phyloP scores from a whole-genome alignment of 768 basidiomycete species.

The Leccinum subtestaceum region DNA sequence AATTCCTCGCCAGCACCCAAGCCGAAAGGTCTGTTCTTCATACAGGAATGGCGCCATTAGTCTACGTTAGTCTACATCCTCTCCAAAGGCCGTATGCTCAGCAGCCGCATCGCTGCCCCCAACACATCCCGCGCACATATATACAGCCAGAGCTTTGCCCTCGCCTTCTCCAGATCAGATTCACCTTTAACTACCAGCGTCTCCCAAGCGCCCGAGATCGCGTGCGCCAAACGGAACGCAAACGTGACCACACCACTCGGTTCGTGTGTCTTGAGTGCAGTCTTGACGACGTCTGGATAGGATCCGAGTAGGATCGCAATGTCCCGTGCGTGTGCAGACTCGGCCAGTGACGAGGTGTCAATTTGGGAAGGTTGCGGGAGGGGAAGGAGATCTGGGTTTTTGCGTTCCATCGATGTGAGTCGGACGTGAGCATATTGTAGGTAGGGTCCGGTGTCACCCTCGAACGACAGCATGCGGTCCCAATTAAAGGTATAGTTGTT shows the following conservation, averaged over 20 bases:
- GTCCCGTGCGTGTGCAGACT: conserved; percentile 74
- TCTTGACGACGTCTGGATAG: conserved; percentile 90
- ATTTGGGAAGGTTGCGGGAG: conserved; percentile 70
- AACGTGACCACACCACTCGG: conserved; percentile 91
- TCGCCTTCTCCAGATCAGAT: conserved; percentile 68
- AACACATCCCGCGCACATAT: conserved; percentile 89
- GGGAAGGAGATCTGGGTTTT: conserved; percentile 84
- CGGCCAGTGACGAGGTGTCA: conserved; percentile 60
- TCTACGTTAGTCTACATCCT: conserved; percentile 61
- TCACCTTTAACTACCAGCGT: conserved; percentile 83
- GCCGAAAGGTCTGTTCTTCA: too few species aligned
- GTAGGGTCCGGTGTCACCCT: conserved; percentile 95
- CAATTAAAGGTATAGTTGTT: conserved; percentile 97
- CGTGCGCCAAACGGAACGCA: conserved; percentile 81
- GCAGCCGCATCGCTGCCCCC: conserved; percentile 76
- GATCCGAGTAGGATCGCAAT: conserved; percentile 83
- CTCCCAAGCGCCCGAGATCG: conserved; percentile 93
- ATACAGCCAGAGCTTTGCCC: conserved; percentile 87
- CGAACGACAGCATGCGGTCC: conserved; percentile 92
- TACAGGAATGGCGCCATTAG: too few species aligned
- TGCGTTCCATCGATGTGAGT: conserved; percentile 84
- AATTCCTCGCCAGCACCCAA: too few species aligned
- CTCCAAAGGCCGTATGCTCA: conserved; percentile 88
- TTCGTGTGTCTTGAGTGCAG: conserved; percentile 81
- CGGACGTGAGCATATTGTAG: conserved; percentile 97